Evolutionary conservation across 345 rosid species (phyloP).

Genomic region (Populus deltoides): DNA sequence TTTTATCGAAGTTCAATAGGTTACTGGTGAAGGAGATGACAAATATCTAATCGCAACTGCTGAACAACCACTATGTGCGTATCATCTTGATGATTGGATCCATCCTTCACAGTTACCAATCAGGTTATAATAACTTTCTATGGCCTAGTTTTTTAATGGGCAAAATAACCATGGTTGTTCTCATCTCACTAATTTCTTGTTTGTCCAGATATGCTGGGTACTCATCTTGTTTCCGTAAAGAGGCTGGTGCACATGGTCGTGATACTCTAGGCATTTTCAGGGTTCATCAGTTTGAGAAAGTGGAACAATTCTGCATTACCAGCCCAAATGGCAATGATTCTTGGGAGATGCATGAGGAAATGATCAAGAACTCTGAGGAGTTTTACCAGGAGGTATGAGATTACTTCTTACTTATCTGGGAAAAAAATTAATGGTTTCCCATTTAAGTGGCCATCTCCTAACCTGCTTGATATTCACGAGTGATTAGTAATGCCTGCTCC

Average conservation of each 20-base stretch:
- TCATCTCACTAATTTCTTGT: conserved; percentile 3
- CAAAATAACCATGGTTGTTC: not conserved
- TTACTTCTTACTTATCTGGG: not conserved
- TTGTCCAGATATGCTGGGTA: conserved; percentile 84
- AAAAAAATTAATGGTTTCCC: too few relatives aligned
- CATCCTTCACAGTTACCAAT: conserved; percentile 78
- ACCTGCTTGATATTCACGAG: not conserved
- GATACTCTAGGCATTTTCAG: conserved; percentile 95
- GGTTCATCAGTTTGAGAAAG: conserved; percentile 97
- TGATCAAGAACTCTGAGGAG: conserved; percentile 85
- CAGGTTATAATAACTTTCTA: conserved; percentile 36
- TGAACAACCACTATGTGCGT: conserved; percentile 93
- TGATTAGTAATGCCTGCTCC: too few relatives aligned
- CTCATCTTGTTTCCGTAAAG: conserved; percentile 92
- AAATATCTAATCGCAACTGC: conserved; percentile 96
- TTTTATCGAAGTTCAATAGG: conserved; percentile 36
- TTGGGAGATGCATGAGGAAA: conserved; percentile 91
- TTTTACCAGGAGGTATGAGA: conserved; percentile 66
- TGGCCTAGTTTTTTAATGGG: not conserved
- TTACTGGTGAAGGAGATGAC: conserved; percentile 94
- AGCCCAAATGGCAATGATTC: conserved; percentile 80
- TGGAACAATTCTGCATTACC: conserved; percentile 92
- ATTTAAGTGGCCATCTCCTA: not conserved
- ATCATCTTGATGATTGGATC: conserved; percentile 90
- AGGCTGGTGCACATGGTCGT: conserved; percentile 97